phyloP scores from a whole-genome alignment of 169 alveolate genomes.

The Plasmodium inui region DNA sequence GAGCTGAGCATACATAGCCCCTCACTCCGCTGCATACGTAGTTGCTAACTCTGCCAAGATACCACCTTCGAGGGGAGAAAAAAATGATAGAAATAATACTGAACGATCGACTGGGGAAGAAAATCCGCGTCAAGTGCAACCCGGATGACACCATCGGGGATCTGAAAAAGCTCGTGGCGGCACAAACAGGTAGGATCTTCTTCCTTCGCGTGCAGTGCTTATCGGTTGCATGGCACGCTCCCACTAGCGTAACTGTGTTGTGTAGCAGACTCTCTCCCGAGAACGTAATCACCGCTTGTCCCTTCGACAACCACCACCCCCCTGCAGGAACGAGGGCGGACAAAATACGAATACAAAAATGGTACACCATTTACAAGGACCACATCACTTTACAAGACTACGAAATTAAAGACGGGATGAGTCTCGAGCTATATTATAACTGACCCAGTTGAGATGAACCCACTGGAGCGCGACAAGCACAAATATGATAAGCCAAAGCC shows the following conservation, averaged over 20 bases:
- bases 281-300: neutral
- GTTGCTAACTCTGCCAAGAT: neutral
- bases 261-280: too few relatives aligned
- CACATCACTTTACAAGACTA: slow-evolving; percentile 98
- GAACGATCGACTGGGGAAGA: slow-evolving; percentile 98
- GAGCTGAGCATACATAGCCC: neutral
- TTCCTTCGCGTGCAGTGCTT: neutral
- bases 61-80: neutral
- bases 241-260: too few relatives aligned
- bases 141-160: slow-evolving; percentile 98
- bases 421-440: slow-evolving; percentile 97
- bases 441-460: slow-evolving; percentile 57
- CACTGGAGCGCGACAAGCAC: neutral
- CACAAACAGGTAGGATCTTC: slow-evolving; percentile 92
- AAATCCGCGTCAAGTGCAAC: slow-evolving; percentile 97
- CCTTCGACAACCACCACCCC: neutral
- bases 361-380: slow-evolving; percentile 97
- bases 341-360: slow-evolving; percentile 96
- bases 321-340: slow-evolving; percentile 96
- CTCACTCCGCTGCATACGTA: too few relatives aligned
- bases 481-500: neutral
- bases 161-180: slow-evolving; percentile 97
- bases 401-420: slow-evolving; percentile 99
- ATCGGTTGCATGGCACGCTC: neutral
- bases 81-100: slow-evolving; percentile 94